These are phyloP conservation scores for Thermoascus crustaceus DNA, from an alignment of 2,329 filamentous ascomycete genomes.

Conservation along the genomic window DNA sequence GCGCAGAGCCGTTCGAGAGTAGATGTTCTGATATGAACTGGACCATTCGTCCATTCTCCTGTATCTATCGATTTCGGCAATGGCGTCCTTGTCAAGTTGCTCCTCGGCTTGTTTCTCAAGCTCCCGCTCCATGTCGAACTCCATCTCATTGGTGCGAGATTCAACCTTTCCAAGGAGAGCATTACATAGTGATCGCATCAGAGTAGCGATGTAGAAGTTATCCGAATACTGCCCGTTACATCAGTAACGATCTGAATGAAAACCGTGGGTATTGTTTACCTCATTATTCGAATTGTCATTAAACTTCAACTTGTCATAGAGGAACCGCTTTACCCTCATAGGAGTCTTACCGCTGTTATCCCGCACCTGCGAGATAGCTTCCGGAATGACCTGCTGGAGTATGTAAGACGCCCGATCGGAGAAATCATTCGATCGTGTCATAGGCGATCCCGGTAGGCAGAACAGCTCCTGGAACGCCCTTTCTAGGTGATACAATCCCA, in stretches of 20 bases:
- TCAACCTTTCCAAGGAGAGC: conserved; percentile 42
- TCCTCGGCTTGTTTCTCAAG: conserved; percentile 45
- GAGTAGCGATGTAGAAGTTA: conserved; percentile 73
- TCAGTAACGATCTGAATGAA: conserved; percentile 3
- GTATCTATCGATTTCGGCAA: conserved; percentile 56
- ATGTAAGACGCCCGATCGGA: conserved; percentile 76
- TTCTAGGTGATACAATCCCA: conserved; percentile 75
- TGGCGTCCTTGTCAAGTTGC: conserved; percentile 47
- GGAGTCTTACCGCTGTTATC: conserved; percentile 70
- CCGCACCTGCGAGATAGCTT: conserved; percentile 69
- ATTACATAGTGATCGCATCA: conserved; percentile 59
- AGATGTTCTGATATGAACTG: conserved; percentile 56
- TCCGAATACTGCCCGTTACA: conserved; percentile 59
- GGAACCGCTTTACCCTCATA: conserved; percentile 67
- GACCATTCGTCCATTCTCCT: conserved; percentile 60
- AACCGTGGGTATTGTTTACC: conserved; percentile 21
- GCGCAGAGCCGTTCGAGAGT: conserved; percentile 53
- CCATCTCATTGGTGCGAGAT: conserved; percentile 32
- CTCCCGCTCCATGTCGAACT: conserved; percentile 41
- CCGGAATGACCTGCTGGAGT: conserved; percentile 74
- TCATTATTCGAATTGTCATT: conserved; percentile 90
- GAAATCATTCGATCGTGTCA: conserved; percentile 86
- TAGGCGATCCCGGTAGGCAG: conserved; percentile 68
- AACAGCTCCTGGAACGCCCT: conserved; percentile 83
- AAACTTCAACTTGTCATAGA: conserved; percentile 81